Evolutionary conservation across 352 stramenopile genomes (phyloP), one percentile per base, ranked within the genome.

Genomic region (Phytopythium aichiense): DNA sequence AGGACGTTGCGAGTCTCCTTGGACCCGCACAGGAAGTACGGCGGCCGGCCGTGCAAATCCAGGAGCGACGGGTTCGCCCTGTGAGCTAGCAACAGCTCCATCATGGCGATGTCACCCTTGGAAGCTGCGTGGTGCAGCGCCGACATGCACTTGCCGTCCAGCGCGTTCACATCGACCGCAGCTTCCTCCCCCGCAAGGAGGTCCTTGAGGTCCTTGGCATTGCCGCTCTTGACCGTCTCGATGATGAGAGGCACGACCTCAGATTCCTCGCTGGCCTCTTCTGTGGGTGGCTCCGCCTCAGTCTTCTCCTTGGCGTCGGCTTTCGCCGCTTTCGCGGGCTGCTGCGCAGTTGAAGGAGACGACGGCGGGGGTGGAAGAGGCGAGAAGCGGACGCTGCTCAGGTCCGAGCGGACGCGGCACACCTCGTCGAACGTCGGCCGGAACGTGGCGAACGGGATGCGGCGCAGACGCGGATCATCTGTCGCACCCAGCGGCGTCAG

Each of bases 1-100:
- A 98, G 98, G 23, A 82, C 84, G 65, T 98, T 96, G 43, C 95
- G 85, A 0, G 85, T 69, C 57, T 96, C 93, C 58, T 98, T 97
- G 8, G 82, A 74, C 11, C 57, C 67, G 55, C 92, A 96, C 7
- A 98, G 37, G 52, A 96, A 98, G 64, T 98, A 98, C 6, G 95
- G 83, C 18, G 84, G 74, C 18, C 95, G 81, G 31, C 72, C 79
- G 37, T 86, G 84, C 38, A 89, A 63, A 53, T 98, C 95, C 23
- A 97, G 46, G 13, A 87, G 64, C 35, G 78, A 88, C 28, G 93
- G 93, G 65, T 98, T 87, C 22, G 93, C 93, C 22, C 85, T 81
- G 46, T 85, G 76, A 7, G 95, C 68, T 12, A 98, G 64, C 15
- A 98, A 61, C 28, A 92, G 81, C 33, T 81, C 71, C 35, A 85